Evolutionary conservation across 2,329 filamentous ascomycete genomes (phyloP).

Genomic region (Sporothrix curviconia): DNA sequence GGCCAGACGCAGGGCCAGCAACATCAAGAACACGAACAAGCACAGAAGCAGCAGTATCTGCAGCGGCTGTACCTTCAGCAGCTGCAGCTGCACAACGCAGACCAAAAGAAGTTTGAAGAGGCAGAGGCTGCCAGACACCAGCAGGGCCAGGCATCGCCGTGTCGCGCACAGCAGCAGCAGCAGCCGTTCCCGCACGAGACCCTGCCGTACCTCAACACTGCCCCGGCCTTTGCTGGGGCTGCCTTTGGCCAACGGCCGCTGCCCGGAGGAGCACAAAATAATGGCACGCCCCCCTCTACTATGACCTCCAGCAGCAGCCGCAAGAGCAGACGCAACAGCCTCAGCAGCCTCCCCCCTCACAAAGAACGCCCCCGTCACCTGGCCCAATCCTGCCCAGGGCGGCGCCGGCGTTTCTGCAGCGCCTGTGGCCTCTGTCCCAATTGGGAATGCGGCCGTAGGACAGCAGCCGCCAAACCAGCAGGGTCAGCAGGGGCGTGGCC

Average conservation of each 20-base stretch:
- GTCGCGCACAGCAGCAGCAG: not conserved
- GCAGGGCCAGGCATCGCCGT: no score
- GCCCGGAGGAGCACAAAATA: no score
- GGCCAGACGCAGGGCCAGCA: not conserved
- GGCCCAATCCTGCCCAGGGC: slow-evolving; percentile 9
- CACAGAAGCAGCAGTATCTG: not conserved
- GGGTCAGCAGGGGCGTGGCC: not conserved
- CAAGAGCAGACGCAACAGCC: not conserved
- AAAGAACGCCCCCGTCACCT: slow-evolving; percentile 12
- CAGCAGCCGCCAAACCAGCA: not conserved
- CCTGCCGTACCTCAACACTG: no score
- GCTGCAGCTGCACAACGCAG: not conserved
- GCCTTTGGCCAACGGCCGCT: no score
- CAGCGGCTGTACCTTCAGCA: slow-evolving; percentile 3
- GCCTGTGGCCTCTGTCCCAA: not conserved
- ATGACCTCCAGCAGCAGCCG: not conserved
- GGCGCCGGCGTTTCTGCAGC: not conserved
- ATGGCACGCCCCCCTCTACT: not conserved
- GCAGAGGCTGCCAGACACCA: not conserved
- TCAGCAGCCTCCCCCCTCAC: not conserved
- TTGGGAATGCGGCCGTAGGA: not conserved
- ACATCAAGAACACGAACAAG: not conserved
- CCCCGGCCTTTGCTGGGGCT: no score
- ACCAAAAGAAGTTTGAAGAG: not conserved
- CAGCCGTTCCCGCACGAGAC: slow-evolving; percentile 7